Percentiles rank a stretch among this genome's conserved stretches.
phyloP scores from a whole-genome alignment of 2,329 filamentous ascomycete species.

The Colletotrichum euphorbiae region DNA sequence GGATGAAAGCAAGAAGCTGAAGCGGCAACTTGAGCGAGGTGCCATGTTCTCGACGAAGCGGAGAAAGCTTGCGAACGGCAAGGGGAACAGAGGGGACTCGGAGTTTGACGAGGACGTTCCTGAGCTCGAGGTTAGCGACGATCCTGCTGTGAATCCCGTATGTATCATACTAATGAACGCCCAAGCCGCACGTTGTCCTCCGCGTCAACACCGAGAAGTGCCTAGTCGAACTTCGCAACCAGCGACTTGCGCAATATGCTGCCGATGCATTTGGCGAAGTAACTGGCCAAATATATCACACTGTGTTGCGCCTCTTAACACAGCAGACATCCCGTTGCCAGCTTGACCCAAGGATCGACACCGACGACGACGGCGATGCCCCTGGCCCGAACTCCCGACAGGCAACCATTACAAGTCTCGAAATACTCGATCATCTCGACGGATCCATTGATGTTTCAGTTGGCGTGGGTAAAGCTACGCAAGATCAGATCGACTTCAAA shows the following conservation, averaged over 20 bases:
- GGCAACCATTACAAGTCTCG: constrained; percentile 61
- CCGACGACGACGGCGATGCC: constrained; percentile 50
- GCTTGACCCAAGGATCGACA: constrained; percentile 63
- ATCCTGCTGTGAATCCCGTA: background rate
- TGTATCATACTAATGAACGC: constrained; percentile 44
- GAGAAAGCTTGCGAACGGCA: constrained; percentile 65
- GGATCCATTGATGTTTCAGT: constrained; percentile 63
- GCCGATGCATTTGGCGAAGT: constrained; percentile 76
- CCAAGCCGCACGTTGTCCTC: constrained; percentile 77
- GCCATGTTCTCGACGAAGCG: constrained; percentile 60
- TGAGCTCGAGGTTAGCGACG: constrained; percentile 64
- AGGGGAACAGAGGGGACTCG: constrained; percentile 49
- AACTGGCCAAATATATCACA: constrained; percentile 82
- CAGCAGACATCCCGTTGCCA: constrained; percentile 76
- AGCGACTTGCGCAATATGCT: constrained; percentile 79
- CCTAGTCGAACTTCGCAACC: constrained; percentile 83
- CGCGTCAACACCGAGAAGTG: constrained; percentile 89
- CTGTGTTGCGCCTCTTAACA: constrained; percentile 78
- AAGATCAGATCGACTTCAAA: constrained; percentile 58
- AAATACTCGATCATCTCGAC: constrained; percentile 67
- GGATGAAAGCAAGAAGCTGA: constrained; percentile 62
- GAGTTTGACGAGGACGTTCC: constrained; percentile 55
- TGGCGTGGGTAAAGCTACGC: constrained; percentile 68
- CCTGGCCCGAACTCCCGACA: constrained; percentile 44
- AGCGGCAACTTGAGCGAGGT: constrained; percentile 61